Evolutionary conservation across 495 filamentous ascomycete genomes (phyloP).

Genomic region (Daldinia loculata): DNA sequence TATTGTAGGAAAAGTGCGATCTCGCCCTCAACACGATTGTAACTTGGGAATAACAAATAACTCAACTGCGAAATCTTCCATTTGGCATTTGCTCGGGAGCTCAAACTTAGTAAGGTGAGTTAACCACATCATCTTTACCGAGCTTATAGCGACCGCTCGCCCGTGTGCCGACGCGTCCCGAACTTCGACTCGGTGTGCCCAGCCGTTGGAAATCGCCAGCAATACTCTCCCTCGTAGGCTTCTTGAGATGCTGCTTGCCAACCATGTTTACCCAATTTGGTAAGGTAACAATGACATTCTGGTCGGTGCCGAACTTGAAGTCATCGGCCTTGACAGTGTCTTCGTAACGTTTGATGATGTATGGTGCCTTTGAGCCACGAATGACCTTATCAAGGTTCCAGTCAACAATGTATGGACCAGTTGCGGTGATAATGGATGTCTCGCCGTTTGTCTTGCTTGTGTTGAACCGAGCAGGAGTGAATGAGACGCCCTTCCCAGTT

Average conservation of each 20-base stretch:
- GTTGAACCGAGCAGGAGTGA: conserved; percentile 94
- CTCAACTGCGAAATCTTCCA: neutral
- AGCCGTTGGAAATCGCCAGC: conserved; percentile 60
- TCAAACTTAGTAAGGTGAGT: conserved; percentile 75
- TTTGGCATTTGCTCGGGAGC: neutral
- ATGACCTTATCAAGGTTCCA: conserved; percentile 94
- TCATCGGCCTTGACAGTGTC: conserved; percentile 99
- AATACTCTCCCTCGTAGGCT: conserved; percentile 93
- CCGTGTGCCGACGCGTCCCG: conserved; percentile 58
- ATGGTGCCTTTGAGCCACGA: conserved; percentile 80
- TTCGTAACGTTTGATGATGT: conserved; percentile 93
- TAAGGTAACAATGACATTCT: conserved; percentile 96
- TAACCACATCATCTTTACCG: conserved; percentile 79
- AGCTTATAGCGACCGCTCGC: conserved; percentile 65
- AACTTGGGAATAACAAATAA: conserved; percentile 16
- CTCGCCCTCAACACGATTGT: conserved; percentile 1
- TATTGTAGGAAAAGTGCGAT: conserved; percentile 30
- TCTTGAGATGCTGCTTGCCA: conserved; percentile 80
- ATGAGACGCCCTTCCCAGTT: conserved; percentile 83
- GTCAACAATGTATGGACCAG: conserved; percentile 95
- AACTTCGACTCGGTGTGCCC: conserved; percentile 57
- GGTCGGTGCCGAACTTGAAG: conserved; percentile 95
- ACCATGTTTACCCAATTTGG: conserved; percentile 99
- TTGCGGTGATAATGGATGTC: conserved; percentile 95
- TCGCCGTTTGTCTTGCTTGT: conserved; percentile 81